Evolutionary conservation across 768 basidiomycete species (phyloP).

Genomic region (Suillus cothurnatus): DNA sequence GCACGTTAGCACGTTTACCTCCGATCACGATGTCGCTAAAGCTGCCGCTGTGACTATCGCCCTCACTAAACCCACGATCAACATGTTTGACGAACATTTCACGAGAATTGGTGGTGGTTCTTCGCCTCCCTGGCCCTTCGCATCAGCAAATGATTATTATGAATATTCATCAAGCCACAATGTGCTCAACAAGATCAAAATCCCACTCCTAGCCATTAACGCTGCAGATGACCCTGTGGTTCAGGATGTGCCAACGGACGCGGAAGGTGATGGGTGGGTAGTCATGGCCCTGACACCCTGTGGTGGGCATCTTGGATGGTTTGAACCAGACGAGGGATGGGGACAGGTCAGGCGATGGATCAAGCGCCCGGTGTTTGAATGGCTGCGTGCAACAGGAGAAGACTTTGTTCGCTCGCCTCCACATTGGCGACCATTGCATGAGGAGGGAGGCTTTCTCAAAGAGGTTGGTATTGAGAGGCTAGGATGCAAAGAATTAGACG

Average conservation of each 20-base stretch:
- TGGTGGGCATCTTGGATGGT: slow-evolving; percentile 88
- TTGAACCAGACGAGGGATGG: slow-evolving; percentile 49
- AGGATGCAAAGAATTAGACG: slow-evolving; percentile 60
- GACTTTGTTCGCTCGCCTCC: slow-evolving; percentile 44
- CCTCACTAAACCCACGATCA: slow-evolving; percentile 55
- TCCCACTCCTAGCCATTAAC: slow-evolving; percentile 78
- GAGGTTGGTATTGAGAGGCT: slow-evolving; percentile 59
- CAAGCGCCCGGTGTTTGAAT: slow-evolving; percentile 71
- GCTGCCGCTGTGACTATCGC: slow-evolving; percentile 46
- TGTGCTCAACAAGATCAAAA: slow-evolving; percentile 56
- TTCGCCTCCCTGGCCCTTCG: slow-evolving; percentile 54
- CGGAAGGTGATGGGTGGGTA: slow-evolving; percentile 53
- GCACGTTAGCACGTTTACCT: slow-evolving; percentile 50
- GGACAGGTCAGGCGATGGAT: slow-evolving; percentile 56
- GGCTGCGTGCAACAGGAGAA: slow-evolving; percentile 61
- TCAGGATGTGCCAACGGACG: slow-evolving; percentile 58
- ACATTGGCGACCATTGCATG: slow-evolving; percentile 39
- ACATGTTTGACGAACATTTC: slow-evolving; percentile 62
- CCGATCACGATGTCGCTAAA: slow-evolving; percentile 52
- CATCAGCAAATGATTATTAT: slow-evolving; percentile 49
- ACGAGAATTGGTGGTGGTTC: slow-evolving; percentile 73
- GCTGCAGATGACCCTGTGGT: slow-evolving; percentile 81
- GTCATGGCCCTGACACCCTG: slow-evolving; percentile 60
- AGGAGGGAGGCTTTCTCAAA: slow-evolving; percentile 60
- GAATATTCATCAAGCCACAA: slow-evolving; percentile 60